Evolutionary conservation across 306 rosid genomes (phyloP), one percentile per base, ranked within the genome.

Genomic region (Cicer yamashitae): DNA sequence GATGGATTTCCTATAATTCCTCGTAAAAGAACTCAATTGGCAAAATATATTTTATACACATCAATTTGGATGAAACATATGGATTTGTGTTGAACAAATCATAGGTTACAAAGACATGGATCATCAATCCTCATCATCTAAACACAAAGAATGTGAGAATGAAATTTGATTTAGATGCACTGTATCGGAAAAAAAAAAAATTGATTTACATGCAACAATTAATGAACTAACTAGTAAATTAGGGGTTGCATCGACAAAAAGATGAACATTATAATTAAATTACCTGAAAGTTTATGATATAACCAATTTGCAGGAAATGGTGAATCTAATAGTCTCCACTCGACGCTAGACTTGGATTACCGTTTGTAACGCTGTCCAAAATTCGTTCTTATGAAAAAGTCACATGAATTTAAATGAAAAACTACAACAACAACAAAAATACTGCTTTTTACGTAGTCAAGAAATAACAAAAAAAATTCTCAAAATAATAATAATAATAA

Each of bases 291-390:
- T 38, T 18, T 17, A 57, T 73, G 1, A 15, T 51, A 30, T 5
- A 51, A 10, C 3, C 9, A 66, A 30, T 44, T 58, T 37, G 47
- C 22, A 58, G 17, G 65, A 48, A 73, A 73, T 20, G 7, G 60
- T 74, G 80, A 69, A 40, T 67, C 15, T 45, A 30, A 30, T 30
- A 67, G 13, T 37, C 46, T 47, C 38, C 25, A 54, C 68, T 66
- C 40, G 7, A 54, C 69, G 38, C 63, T 63, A 18, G 43, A 51
- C 58, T 30, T 53, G 48, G 69, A 56, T 53, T 65, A 56, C 53
- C 62, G 72, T 72, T 64, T 79, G 17, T 54, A 51, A 59, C 48
- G 67, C 71, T 60, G 10, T 45, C 37, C 37, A 30, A 30, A 30
- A 30, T 34, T 60, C 12, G 20, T 22, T 58, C 6, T 72, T 72